A percentile compares a stretch with the other conserved stretches of the same genome.
Conservation (phyloP, 306 rosid species). For the Abrus precatorius region DNA sequence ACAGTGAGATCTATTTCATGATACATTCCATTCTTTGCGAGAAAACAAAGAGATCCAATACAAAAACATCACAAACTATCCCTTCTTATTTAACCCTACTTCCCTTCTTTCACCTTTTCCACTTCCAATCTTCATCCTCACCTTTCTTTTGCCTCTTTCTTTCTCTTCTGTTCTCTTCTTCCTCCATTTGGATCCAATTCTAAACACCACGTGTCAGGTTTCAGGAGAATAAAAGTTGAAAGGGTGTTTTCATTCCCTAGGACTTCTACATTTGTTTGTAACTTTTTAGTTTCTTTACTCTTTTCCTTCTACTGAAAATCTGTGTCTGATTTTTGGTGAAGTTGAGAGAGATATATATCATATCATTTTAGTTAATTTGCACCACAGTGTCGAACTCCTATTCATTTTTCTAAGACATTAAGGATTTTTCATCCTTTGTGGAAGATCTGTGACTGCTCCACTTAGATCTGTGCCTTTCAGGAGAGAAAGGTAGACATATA, state of each 20-base stretch:
- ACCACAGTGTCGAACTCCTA: conserved; percentile 3
- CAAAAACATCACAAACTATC: background rate
- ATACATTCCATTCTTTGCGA: conserved; percentile 3
- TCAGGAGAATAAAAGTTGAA: too few species aligned
- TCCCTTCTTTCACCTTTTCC: background rate
- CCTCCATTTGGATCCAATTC: background rate
- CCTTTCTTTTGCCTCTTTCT: conserved; percentile 30
- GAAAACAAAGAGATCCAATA: conserved; percentile 23
- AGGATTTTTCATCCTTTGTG: background rate
- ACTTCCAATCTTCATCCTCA: background rate
- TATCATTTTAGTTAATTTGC: background rate
- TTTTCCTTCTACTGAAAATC: background rate
- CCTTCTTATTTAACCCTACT: background rate
- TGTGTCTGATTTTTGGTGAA: background rate
- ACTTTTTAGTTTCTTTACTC: background rate
- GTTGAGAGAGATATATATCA: background rate
- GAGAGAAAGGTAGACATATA: conserved; percentile 3
- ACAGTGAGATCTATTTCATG: conserved; percentile 21
- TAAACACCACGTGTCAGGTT: background rate
- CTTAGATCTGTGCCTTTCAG: conserved; percentile 3
- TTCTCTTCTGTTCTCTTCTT: background rate
- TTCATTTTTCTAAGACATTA: background rate
- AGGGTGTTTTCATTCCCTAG: too few species aligned
- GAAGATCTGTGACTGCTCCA: conserved; percentile 1
- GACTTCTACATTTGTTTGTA: background rate